Evolutionary conservation across 2,329 filamentous ascomycete species (phyloP), one percentile per base, ranked within the genome.

Genomic region (Stagonosporopsis vannaccii): DNA sequence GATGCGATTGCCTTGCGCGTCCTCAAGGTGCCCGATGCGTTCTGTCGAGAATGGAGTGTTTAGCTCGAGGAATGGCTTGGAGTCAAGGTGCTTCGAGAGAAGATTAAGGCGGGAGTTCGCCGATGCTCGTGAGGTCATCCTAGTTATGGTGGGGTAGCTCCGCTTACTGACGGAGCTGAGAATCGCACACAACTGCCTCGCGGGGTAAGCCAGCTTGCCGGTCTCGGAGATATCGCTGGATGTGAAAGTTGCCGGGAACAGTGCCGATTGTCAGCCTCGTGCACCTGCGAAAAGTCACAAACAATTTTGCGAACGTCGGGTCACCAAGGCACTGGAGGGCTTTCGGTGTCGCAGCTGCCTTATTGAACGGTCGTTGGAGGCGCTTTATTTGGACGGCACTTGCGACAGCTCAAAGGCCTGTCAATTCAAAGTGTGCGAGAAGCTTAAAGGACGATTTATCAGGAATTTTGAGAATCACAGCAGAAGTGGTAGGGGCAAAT

Each of bases 41-140:
- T 87, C 84, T 70, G 83, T 84, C 65, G 84, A 85, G 75, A 85
- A 88, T 51, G 85, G 85, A 22, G 86, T 87, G 75, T 87, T 87
- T 53, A 87, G 75, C 58, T 85, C 82, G 60, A 85, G 80, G 69
- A 83, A 77, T 56, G 84, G 79, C 64, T 80, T 80, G 65, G 81
- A 77, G 68, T 84, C 81, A 62, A 88, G 79, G 70, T 88, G 86
- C 74, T 84, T 82, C 63, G 84, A 83, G 72, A 88, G 83, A 74
- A 87, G 82, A 74, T 80, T 81, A 62, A 87, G 76, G 53, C 84
- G 82, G 70, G 81, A 78, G 68, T 72, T 78, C 63, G 78, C 78
- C 69, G 66, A 77, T 75, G 72, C 74, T 65, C 71, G 72, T 71
- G 73, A 67, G 62, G 68, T 61, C 69, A 68, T 69, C 50, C 60